Evolutionary conservation across 768 basidiomycete genomes (phyloP), one percentile per base, ranked within the genome.

Genomic region (Trametes coccinea): DNA sequence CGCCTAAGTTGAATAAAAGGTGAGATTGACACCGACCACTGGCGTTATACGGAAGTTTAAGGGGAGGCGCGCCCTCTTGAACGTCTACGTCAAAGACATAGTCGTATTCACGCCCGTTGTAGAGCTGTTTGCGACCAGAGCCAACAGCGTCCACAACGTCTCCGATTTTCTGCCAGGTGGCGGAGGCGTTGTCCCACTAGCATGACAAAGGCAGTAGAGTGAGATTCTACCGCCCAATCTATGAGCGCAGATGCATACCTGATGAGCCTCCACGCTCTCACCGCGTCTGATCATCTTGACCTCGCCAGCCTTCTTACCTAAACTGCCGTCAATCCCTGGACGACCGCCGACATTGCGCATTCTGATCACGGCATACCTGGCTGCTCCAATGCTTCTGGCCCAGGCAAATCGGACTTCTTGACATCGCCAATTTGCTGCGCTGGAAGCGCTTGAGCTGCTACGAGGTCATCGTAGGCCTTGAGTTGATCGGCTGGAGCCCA

Each of bases 81-180:
- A 98, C 89, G 69, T 98, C 97, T 39, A 99, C 95, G 70, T 97
- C 95, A 69, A 98, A 98, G n/a, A 99, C 96, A 69, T 97, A 97
- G 75, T 99, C 97, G 70, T 95, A 99, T 75, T 98, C 96, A 70
- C 89, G 88, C 16, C 97, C 97, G 67, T 94, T 75, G 70, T 90
- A 89, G n/a, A 97, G 81, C 74, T 95, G 92, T 74, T 92, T 95
- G 59, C 93, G 82, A n/a, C 86, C 85, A 39, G 88, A 86, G 27
- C 95, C 92, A 53, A 96, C 90, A 17, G 95, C 95, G 70, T 97
- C 97, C 4, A 95, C 94, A 5, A 98, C 95, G 67, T 95, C 90
- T 27, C 97, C 97, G 37, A 98, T 86, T 72, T 95, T 96, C 73
- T 93, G 85, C 97, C 97, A 99, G 29, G 80, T 81, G 16, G 74